These are phyloP conservation scores for Blakeslea trispora DNA, from an alignment of 371 early-diverging fungal genomes.

Conservation along the genomic window DNA sequence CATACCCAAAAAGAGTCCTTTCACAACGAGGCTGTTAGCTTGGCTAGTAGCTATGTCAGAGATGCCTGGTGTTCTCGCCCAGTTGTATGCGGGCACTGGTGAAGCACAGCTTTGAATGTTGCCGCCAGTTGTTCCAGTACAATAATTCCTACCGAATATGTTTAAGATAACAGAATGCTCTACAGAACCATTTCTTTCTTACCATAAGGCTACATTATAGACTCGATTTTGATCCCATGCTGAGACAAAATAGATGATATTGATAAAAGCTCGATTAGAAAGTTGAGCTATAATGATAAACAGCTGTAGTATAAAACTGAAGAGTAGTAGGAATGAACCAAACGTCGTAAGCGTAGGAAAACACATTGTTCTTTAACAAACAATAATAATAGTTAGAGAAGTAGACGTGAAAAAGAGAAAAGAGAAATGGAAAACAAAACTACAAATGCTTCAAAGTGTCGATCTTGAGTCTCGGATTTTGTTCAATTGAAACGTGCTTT, in stretches of 20 bases:
- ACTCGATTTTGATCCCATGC: slow-evolving; percentile 20
- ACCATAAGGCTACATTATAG: slow-evolving; percentile 39
- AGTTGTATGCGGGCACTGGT: slow-evolving; percentile 35
- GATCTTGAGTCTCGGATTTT: background rate
- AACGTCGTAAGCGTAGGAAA: slow-evolving; percentile 20
- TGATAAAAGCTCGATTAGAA: slow-evolving; percentile 31
- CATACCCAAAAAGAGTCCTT: slow-evolving; percentile 34
- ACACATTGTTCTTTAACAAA: slow-evolving; percentile 14
- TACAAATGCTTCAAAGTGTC: background rate
- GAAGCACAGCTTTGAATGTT: slow-evolving; percentile 17
- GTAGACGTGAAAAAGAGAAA: background rate
- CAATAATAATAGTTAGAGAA: too few relatives aligned
- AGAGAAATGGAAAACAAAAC: background rate
- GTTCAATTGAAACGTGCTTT: background rate
- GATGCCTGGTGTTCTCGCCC: slow-evolving; percentile 39
- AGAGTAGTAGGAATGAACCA: slow-evolving; percentile 35
- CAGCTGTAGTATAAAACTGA: slow-evolving; percentile 38
- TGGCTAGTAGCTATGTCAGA: slow-evolving; percentile 12
- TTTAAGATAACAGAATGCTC: background rate
- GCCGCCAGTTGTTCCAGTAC: slow-evolving; percentile 19
- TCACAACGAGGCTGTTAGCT: slow-evolving; percentile 11
- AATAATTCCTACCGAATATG: slow-evolving; percentile 30
- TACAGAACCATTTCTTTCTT: slow-evolving; percentile 4
- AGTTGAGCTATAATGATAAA: slow-evolving; percentile 42
- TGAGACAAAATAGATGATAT: slow-evolving; percentile 26